These are phyloP conservation scores for Paraconiothyrium brasiliense DNA, from an alignment of 2,329 filamentous ascomycete genomes.

Conservation along the genomic window DNA sequence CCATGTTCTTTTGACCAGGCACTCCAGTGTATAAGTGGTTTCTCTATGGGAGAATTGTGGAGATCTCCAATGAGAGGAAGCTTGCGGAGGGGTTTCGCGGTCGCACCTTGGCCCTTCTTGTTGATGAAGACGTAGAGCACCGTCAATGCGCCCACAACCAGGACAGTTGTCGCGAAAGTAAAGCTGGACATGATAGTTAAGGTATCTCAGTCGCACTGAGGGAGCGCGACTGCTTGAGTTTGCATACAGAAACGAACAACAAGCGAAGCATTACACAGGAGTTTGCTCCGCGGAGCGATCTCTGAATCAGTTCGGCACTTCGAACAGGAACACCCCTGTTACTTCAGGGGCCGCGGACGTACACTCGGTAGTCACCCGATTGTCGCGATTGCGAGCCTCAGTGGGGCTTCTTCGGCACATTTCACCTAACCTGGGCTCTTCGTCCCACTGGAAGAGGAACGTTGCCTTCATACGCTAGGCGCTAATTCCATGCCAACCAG, in stretches of 20 bases:
- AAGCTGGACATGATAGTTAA: neutral
- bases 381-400: neutral
- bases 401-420: neutral
- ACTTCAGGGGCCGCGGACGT: neutral
- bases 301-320: neutral
- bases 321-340: neutral
- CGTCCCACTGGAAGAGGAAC: neutral
- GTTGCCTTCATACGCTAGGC: too few species aligned
- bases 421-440: neutral
- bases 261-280: neutral
- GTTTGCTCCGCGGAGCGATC: neutral
- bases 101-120: neutral
- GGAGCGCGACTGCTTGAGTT: neutral
- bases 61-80: constrained; percentile 8
- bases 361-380: neutral
- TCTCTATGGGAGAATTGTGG: constrained; percentile 4
- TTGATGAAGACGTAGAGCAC: constrained; percentile 3
- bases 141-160: neutral
- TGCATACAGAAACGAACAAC: neutral
- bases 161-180: neutral
- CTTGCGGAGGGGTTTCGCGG: constrained; percentile 4
- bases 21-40: constrained; percentile 8
- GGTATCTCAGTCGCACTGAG: neutral
- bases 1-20: constrained; percentile 8
- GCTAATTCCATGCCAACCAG: neutral